These are phyloP conservation scores for Malus sieversii DNA, from an alignment of 306 rosid genomes.

Conservation along the genomic window DNA sequence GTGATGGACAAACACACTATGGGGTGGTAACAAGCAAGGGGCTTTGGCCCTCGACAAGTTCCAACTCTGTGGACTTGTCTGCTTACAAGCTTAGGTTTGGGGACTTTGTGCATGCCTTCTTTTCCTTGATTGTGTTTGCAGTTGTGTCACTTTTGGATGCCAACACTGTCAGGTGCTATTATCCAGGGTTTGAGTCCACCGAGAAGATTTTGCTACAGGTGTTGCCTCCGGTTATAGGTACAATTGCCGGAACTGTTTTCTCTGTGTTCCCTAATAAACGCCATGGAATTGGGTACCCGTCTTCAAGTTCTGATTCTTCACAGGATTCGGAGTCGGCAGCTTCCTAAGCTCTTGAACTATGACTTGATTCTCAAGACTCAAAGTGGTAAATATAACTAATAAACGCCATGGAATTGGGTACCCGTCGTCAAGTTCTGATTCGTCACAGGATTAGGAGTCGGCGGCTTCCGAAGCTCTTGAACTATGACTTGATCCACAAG, in stretches of 20 bases:
- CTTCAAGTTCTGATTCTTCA: conserved; percentile 11
- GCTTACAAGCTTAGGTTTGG: conserved; percentile 40
- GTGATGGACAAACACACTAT: conserved; percentile 45
- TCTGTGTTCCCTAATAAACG: conserved; percentile 53
- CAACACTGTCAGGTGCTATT: conserved; percentile 51
- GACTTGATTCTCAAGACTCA: background rate
- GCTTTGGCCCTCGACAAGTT: conserved; percentile 55
- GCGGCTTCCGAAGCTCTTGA: no score
- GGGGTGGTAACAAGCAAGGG: conserved; percentile 49
- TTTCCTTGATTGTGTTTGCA: conserved; percentile 45
- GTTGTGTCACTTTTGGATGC: conserved; percentile 46
- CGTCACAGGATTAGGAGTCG: no score
- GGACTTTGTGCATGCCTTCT: conserved; percentile 63
- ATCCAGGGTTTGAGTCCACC: conserved; percentile 33
- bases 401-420: no score
- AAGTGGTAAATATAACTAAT: background rate
- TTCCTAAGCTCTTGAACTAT: background rate
- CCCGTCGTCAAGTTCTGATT: no score
- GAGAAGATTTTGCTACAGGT: conserved; percentile 43
- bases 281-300: conserved; percentile 75
- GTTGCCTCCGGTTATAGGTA: conserved; percentile 62
- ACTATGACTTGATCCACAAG: no score
- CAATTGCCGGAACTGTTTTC: conserved; percentile 39
- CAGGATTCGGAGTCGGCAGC: background rate
- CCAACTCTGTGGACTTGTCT: conserved; percentile 29